Percentiles rank a stretch among this genome's conserved stretches.
Evolutionary conservation across 2,329 filamentous ascomycete species (phyloP).

Genomic region (Pyricularia sp.): DNA sequence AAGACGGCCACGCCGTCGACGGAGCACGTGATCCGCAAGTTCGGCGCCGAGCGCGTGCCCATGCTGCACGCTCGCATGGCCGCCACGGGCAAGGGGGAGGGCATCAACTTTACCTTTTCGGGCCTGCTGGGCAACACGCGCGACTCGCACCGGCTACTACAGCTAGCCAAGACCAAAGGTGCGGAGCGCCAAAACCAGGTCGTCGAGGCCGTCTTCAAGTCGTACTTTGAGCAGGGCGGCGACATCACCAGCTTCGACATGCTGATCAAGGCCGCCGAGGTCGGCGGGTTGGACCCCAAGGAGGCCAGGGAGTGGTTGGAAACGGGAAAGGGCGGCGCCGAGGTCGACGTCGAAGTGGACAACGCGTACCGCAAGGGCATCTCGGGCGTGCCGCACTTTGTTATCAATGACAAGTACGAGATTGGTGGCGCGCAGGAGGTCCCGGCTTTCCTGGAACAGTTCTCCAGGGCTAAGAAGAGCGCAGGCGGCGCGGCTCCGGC

Average conservation of each 20-base stretch:
- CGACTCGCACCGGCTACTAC: conserved; percentile 68
- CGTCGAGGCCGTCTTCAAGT: conserved; percentile 52
- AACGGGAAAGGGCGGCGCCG: conserved; percentile 41
- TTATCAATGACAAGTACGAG: conserved; percentile 58
- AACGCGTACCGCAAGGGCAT: conserved; percentile 42
- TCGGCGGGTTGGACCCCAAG: conserved; percentile 40
- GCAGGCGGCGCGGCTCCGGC: conserved; percentile 9
- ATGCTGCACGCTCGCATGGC: conserved; percentile 22
- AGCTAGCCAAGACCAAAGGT: conserved; percentile 49
- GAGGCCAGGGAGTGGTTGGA: conserved; percentile 46
- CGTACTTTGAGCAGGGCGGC: conserved; percentile 56
- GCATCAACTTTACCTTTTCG: conserved; percentile 64
- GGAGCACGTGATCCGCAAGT: conserved; percentile 50
- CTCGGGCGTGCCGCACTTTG: conserved; percentile 66
- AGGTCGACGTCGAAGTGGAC: conserved; percentile 47
- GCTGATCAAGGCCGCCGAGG: conserved; percentile 40
- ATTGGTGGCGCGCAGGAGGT: conserved; percentile 66
- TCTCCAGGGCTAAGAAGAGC: conserved; percentile 39
- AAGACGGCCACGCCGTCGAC: conserved; percentile 31
- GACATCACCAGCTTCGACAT: conserved; percentile 51
- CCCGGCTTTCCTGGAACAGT: conserved; percentile 54
- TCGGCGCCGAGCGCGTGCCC: conserved; percentile 45
- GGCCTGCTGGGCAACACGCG: conserved; percentile 68
- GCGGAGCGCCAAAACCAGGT: conserved; percentile 28
- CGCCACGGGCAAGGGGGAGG: conserved; percentile 54